These are phyloP conservation scores for Thermothielavioides terrestris DNA, from an alignment of 495 filamentous ascomycete genomes.

Conservation along the genomic window DNA sequence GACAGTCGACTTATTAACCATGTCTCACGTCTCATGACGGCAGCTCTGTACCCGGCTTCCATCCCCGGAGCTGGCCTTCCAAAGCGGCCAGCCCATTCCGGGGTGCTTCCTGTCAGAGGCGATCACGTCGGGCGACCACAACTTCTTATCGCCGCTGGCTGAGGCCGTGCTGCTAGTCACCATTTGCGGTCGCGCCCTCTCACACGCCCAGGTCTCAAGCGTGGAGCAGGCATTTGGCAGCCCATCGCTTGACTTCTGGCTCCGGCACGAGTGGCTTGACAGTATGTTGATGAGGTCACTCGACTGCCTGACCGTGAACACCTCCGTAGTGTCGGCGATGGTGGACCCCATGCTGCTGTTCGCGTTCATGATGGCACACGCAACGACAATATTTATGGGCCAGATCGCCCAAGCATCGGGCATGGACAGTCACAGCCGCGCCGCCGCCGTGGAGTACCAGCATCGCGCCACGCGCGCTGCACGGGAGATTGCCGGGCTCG, in stretches of 20 bases:
- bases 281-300: conserved; percentile 32
- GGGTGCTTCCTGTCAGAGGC: conserved; percentile 39
- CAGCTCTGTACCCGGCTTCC: conserved; percentile 41
- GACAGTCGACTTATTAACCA: not conserved
- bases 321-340: conserved; percentile 27
- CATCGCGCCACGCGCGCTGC: conserved; percentile 31
- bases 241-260: conserved; percentile 32
- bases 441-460: conserved; percentile 24
- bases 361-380: conserved; percentile 37
- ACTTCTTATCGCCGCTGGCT: conserved; percentile 33
- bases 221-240: conserved; percentile 16
- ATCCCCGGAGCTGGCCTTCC: conserved; percentile 42
- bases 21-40: conserved; percentile 13
- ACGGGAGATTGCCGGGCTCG: conserved; percentile 32
- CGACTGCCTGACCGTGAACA: conserved; percentile 25
- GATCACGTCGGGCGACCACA: conserved; percentile 29
- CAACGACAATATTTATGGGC: conserved; percentile 36
- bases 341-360: conserved; percentile 41
- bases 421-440: conserved; percentile 16
- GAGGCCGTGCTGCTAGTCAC: conserved; percentile 43
- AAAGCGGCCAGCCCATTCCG: conserved; percentile 37
- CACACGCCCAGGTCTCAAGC: conserved; percentile 34
- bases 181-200: conserved; percentile 39
- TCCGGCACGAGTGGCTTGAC: conserved; percentile 43
- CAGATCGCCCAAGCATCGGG: conserved; percentile 22